Percentiles rank a stretch among this genome's conserved stretches.
phyloP scores from a whole-genome alignment of 495 filamentous ascomycete species.

The Schizothecium vesticola region DNA sequence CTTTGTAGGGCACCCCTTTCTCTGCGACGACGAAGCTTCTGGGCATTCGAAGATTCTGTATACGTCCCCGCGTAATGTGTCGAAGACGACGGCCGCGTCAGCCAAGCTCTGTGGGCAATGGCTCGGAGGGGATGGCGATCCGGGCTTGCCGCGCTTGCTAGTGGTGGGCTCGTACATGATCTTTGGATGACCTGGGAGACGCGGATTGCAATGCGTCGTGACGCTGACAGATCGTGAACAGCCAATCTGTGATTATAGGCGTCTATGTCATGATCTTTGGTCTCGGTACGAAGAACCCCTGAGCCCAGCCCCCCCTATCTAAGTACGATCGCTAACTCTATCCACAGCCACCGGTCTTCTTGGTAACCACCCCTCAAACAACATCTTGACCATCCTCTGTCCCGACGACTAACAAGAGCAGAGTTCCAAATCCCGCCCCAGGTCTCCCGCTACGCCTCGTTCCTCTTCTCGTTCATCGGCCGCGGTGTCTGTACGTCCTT shows the following conservation, averaged over 20 bases:
- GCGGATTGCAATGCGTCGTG: background rate
- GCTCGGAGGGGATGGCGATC: background rate
- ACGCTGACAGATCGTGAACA: conserved; percentile 20
- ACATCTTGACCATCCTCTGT: background rate
- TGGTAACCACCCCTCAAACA: conserved; percentile 13
- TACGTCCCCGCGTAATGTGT: background rate
- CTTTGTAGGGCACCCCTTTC: conserved; percentile 43
- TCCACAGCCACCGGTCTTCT: conserved; percentile 55
- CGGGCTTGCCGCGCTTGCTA: background rate
- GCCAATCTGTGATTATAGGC: conserved; percentile 68
- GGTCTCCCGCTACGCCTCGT: conserved; percentile 86
- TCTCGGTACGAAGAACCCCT: conserved; percentile 53
- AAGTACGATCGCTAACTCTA: conserved; percentile 1
- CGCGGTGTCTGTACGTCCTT: conserved; percentile 80
- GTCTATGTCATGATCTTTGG: conserved; percentile 88
- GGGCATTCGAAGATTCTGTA: background rate
- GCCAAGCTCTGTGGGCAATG: background rate
- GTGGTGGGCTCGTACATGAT: background rate
- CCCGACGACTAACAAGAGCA: background rate
- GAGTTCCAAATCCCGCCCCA: conserved; percentile 96
- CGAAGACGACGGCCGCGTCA: background rate
- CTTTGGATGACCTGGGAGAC: background rate
- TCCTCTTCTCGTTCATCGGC: conserved; percentile 95
- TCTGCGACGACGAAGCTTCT: background rate
- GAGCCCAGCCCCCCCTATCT: background rate